Conservation (phyloP, 2,329 filamentous ascomycete species). For the Cladosporium sphaerospermum region DNA sequence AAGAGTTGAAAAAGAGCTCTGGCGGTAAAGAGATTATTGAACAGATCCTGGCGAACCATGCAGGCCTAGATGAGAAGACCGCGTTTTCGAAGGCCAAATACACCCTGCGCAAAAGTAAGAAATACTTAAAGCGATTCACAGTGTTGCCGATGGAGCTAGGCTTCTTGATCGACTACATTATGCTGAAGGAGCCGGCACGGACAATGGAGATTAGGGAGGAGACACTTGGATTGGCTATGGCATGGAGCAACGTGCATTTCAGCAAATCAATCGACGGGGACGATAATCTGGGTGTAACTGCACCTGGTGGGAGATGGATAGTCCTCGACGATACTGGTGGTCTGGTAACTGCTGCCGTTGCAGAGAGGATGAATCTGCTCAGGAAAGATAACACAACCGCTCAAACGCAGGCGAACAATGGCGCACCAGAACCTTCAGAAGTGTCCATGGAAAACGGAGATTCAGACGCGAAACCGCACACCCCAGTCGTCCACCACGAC, state of each 20-base stretch:
- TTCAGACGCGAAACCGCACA: background rate
- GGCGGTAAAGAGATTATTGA: conserved; percentile 84
- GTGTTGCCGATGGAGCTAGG: conserved; percentile 77
- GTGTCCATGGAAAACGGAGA: conserved; percentile 6
- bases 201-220: conserved; percentile 86
- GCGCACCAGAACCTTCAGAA: background rate
- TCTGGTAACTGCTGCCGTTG: conserved; percentile 72
- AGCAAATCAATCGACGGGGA: conserved; percentile 32
- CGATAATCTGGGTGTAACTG: conserved; percentile 20
- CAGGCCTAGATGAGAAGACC: conserved; percentile 88
- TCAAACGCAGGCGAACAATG: conserved; percentile 30
- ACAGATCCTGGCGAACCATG: conserved; percentile 86
- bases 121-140: conserved; percentile 84
- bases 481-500: conserved; percentile 32
- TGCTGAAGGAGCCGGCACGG: conserved; percentile 71
- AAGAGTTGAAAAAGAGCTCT: conserved; percentile 61
- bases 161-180: conserved; percentile 67
- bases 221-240: conserved; percentile 70
- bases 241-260: conserved; percentile 86
- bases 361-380: conserved; percentile 81
- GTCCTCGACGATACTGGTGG: conserved; percentile 84
- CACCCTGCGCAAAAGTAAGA: conserved; percentile 86
- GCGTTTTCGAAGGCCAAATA: conserved; percentile 92
- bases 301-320: conserved; percentile 62
- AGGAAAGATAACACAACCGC: conserved; percentile 27